Conservation (phyloP, 2,329 filamentous ascomycete genomes). For the Moelleriella libera region DNA sequence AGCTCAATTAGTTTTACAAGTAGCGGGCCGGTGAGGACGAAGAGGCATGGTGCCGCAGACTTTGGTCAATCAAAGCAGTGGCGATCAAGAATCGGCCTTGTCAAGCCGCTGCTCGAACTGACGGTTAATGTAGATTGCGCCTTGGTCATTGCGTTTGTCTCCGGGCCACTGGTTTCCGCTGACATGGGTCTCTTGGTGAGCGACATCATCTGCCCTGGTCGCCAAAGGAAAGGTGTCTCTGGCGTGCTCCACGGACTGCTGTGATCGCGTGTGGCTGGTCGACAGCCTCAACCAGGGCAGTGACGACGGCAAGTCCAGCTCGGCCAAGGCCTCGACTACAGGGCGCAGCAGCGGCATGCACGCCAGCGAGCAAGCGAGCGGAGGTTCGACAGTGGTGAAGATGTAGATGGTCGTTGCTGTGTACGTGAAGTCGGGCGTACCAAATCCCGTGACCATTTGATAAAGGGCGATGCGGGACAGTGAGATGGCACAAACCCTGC, state of each 20-base stretch:
- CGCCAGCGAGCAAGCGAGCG: neutral
- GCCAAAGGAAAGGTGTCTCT: neutral
- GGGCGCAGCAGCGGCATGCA: neutral
- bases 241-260: neutral
- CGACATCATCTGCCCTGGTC: neutral
- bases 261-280: neutral
- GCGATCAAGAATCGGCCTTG: too few species aligned
- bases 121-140: too few species aligned
- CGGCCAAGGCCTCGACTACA: neutral
- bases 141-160: too few species aligned
- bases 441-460: neutral
- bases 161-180: too few species aligned
- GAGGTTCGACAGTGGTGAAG: neutral
- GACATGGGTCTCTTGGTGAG: too few species aligned
- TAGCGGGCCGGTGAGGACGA: too few species aligned
- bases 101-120: too few species aligned
- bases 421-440: neutral
- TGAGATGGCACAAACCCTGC: neutral
- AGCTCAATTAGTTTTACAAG: too few species aligned
- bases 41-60: too few species aligned
- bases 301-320: neutral
- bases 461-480: neutral
- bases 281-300: neutral
- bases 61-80: too few species aligned
- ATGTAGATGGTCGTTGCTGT: neutral